Evolutionary conservation across 768 basidiomycete species (phyloP), one percentile per base, ranked within the genome.

Genomic region (Hericium alpestre): DNA sequence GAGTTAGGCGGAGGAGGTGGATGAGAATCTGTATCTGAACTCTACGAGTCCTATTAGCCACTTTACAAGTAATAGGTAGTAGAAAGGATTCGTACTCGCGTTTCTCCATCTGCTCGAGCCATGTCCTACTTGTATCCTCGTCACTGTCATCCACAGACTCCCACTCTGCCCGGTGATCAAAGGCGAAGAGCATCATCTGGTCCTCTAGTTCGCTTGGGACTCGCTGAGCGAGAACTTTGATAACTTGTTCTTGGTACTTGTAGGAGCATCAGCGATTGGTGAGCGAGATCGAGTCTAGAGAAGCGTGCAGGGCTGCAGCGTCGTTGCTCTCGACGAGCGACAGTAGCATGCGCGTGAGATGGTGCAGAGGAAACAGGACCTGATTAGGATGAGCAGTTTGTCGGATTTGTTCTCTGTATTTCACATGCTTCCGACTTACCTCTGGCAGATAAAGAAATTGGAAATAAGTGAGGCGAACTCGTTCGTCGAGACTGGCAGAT

Each of bases 181-280:
- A n/a, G n/a, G n/a, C n/a, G n/a, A n/a, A n/a, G n/a, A n/a, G n/a
- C n/a, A n/a, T n/a, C n/a, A n/a, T n/a, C n/a, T n/a, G n/a, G n/a
- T n/a, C n/a, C n/a, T 72, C 71, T 4, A 66, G 71, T 9, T 73
- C 65, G 20, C 55, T 37, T 38, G 37, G 40, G 11, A 61, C 39
- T 16, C 41, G 49, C 25, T 38, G 38, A 38, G 47, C 39, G 13
- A 63, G 62, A n/a, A 49, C 32, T 18, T 56, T 60, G 5, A 58
- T 62, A 41, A 71, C 67, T 27, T 67, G 70, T 64, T 79, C 82
- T 67, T 87, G 87, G 65, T 85, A 77, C 57, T 75, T 75, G 41
- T 86, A 70, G 0, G 80, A 77, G 58, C 79, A 89, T 86, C 86
- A 90, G 82, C 89, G 86, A 76, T 87, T 82, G 0, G 83, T 83